A percentile compares a stretch with the other conserved stretches of the same genome.
These are phyloP conservation scores for Bretschneidera sinensis DNA, from an alignment of 345 rosid genomes.

Conservation along the genomic window DNA sequence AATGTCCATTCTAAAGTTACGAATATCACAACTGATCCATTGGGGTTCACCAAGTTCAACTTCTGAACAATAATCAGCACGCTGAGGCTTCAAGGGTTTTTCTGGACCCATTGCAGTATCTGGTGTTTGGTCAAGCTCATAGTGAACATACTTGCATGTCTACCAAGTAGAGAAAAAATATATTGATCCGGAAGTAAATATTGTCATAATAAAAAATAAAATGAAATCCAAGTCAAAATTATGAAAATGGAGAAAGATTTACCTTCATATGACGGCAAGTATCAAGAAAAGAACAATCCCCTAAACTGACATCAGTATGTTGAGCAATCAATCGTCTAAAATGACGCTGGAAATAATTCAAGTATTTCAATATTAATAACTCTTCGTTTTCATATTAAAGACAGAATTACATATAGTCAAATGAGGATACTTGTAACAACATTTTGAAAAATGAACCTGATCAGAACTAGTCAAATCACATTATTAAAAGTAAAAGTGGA, in stretches of 20 bases:
- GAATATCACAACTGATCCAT: slow-evolving; percentile 95
- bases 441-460: background rate
- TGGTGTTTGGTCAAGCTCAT: slow-evolving; percentile 87
- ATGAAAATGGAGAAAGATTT: slow-evolving; percentile 11
- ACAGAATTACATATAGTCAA: background rate
- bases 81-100: slow-evolving; percentile 74
- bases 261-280: slow-evolving; percentile 99
- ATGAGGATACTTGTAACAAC: background rate
- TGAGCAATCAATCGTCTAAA: slow-evolving; percentile 90
- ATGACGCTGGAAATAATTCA: slow-evolving; percentile 62
- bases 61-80: slow-evolving; percentile 95
- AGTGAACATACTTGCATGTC: slow-evolving; percentile 99
- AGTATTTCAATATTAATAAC: background rate
- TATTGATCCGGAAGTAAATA: background rate
- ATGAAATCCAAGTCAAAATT: slow-evolving; percentile 9
- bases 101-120: slow-evolving; percentile 66
- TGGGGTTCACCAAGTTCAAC: slow-evolving; percentile 98
- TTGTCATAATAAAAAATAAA: background rate
- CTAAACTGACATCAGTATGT: slow-evolving; percentile 86
- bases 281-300: slow-evolving; percentile 99
- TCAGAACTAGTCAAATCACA: background rate
- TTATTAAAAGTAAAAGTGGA: background rate
- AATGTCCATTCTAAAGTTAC: slow-evolving; percentile 89
- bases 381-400: background rate
- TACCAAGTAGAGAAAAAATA: slow-evolving; percentile 21